Evolutionary conservation across 176 grass and related monocot genomes (phyloP).

Genomic region (Sorghum bicolor): DNA sequence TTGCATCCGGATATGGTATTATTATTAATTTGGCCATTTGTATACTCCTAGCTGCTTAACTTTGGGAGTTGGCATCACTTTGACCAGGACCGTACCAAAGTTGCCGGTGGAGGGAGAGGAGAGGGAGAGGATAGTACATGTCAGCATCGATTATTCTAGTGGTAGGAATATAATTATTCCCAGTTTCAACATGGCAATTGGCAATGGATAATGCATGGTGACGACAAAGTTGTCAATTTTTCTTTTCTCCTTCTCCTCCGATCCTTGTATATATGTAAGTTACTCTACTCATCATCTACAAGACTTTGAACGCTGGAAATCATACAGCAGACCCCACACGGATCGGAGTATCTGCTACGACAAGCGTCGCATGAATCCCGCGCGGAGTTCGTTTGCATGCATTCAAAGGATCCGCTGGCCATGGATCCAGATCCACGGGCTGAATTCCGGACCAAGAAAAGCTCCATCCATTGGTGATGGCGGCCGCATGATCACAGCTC

Average conservation of each 20-base stretch:
- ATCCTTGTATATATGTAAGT: not conserved
- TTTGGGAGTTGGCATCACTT: constrained; percentile 37
- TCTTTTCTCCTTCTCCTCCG: not conserved
- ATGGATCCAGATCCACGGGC: constrained; percentile 2
- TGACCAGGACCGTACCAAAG: constrained; percentile 19
- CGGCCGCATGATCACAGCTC: not conserved
- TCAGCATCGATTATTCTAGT: not conserved
- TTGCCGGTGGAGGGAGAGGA: not conserved
- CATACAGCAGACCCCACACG: not conserved
- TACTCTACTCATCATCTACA: not conserved
- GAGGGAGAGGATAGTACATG: not conserved
- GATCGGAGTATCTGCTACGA: not conserved
- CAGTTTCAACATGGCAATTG: not conserved
- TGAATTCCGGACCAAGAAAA: constrained; percentile 22
- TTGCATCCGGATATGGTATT: constrained; percentile 18
- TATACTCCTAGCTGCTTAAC: constrained; percentile 1
- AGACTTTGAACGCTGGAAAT: not conserved
- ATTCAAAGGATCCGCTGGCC: not conserved
- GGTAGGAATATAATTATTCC: not conserved
- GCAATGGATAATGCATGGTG: constrained; percentile 5
- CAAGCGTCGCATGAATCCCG: not conserved
- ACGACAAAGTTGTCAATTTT: not conserved
- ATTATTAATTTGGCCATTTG: not conserved
- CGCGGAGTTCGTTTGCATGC: not conserved
- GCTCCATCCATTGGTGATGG: not conserved